A percentile compares a stretch with the other conserved stretches of the same genome.
These are phyloP conservation scores for Pluteus cervinus DNA, from an alignment of 768 basidiomycete species.

Conservation along the genomic window DNA sequence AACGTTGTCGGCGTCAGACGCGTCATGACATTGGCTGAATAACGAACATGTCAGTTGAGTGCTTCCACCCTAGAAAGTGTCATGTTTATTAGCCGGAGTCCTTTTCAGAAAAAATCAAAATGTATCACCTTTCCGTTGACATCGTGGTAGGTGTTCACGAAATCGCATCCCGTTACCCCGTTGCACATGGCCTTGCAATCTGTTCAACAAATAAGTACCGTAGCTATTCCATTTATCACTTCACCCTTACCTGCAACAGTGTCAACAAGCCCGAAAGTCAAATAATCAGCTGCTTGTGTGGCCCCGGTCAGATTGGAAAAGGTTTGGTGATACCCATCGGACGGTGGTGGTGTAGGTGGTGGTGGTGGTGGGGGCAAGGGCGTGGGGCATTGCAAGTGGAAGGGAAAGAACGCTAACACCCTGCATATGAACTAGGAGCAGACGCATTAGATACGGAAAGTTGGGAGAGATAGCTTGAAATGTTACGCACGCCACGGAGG, in stretches of 20 bases:
- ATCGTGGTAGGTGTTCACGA: slow-evolving; percentile 41
- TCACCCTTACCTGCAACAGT: slow-evolving; percentile 29
- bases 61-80: slow-evolving; percentile 28
- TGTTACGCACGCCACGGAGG: slow-evolving; percentile 23
- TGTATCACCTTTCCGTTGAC: slow-evolving; percentile 36
- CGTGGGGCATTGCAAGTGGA: slow-evolving; percentile 32
- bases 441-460: slow-evolving; percentile 5
- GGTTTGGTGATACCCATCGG: slow-evolving; percentile 29
- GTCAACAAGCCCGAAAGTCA: slow-evolving; percentile 40
- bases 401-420: slow-evolving; percentile 27
- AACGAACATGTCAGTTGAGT: slow-evolving; percentile 37
- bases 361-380: slow-evolving; percentile 13
- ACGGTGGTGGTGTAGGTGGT: slow-evolving; percentile 12
- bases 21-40: slow-evolving; percentile 30
- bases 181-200: slow-evolving; percentile 43
- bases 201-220: slow-evolving; percentile 14
- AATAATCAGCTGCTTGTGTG: slow-evolving; percentile 33
- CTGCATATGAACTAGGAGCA: slow-evolving; percentile 30
- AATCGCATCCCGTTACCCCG: slow-evolving; percentile 30
- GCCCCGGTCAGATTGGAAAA: slow-evolving; percentile 37
- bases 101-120: background rate
- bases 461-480: background rate
- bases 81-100: slow-evolving; percentile 5
- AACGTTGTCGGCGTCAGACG: slow-evolving; percentile 30
- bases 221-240: background rate